Percentiles rank a stretch among this genome's conserved stretches.
Evolutionary conservation across 495 filamentous ascomycete species (phyloP).

Genomic region (Staphylotrichum longicolle): DNA sequence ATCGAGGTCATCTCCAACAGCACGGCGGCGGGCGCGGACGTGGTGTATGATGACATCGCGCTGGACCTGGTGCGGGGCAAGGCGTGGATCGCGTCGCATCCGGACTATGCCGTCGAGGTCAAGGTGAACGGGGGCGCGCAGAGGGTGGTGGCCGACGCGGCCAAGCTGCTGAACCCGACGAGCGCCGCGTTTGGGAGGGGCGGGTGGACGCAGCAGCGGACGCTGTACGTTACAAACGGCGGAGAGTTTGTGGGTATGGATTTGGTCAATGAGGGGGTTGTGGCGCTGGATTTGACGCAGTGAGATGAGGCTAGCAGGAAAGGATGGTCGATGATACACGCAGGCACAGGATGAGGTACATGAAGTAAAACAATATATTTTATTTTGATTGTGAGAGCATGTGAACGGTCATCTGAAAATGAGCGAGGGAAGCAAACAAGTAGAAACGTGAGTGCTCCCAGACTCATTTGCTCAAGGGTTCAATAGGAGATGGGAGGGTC

Average conservation of each 20-base stretch:
- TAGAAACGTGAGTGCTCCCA: too few relatives aligned
- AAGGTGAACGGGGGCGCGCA: conserved; percentile 6
- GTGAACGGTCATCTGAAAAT: too few relatives aligned
- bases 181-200: conserved; percentile 24
- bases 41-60: conserved; percentile 28
- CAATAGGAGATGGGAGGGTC: not conserved
- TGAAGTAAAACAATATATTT: too few relatives aligned
- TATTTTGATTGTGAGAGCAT: too few relatives aligned
- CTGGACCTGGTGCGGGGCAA: conserved; percentile 1
- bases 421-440: too few relatives aligned
- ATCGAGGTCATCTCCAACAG: conserved; percentile 21
- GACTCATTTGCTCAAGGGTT: too few relatives aligned
- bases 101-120: conserved; percentile 19
- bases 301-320: too few relatives aligned
- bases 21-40: conserved; percentile 12
- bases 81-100: conserved; percentile 23
- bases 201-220: conserved; percentile 14
- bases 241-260: conserved; percentile 23
- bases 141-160: conserved; percentile 15
- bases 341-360: too few relatives aligned
- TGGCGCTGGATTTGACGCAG: conserved; percentile 11
- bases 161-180: conserved; percentile 23
- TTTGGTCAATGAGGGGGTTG: conserved; percentile 25
- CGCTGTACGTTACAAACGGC: conserved; percentile 26
- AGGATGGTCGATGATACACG: too few relatives aligned